These are phyloP conservation scores for Dacryopinax primogenitus DNA, from an alignment of 768 basidiomycete genomes.

Conservation along the genomic window DNA sequence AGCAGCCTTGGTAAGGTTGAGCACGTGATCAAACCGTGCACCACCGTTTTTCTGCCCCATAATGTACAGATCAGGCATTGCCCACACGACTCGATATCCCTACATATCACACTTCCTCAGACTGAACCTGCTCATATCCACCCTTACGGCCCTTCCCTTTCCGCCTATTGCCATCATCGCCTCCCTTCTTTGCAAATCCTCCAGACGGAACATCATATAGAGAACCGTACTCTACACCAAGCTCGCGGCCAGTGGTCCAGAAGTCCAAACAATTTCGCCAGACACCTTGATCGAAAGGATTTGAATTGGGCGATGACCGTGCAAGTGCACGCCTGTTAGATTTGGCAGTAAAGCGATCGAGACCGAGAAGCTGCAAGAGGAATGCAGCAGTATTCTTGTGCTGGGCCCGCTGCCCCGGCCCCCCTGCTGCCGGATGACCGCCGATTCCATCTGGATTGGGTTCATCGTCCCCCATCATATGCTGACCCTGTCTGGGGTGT, in stretches of 20 bases:
- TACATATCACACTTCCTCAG: conserved; percentile 14
- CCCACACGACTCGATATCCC: neutral
- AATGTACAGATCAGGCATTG: conserved; percentile 10
- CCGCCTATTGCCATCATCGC: conserved; percentile 47
- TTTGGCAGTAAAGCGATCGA: conserved; percentile 81
- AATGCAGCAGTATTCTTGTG: conserved; percentile 41
- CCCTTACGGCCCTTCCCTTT: conserved; percentile 38
- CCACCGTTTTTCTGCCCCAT: too few species aligned
- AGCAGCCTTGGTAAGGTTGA: too few species aligned
- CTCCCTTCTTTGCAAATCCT: conserved; percentile 49
- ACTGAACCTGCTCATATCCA: conserved; percentile 14
- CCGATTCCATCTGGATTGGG: neutral
- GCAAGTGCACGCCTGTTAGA: conserved; percentile 47
- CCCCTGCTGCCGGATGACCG: neutral
- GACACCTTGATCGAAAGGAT: conserved; percentile 83
- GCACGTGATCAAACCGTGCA: too few species aligned
- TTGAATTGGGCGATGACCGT: conserved; percentile 58
- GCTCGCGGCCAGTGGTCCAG: conserved; percentile 72
- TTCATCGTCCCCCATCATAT: conserved; percentile 5
- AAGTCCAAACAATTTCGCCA: conserved; percentile 81
- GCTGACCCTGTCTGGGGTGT: neutral
- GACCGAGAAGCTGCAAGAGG: conserved; percentile 79
- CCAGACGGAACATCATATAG: conserved; percentile 82
- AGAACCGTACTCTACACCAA: conserved; percentile 81
- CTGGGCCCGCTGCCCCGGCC: neutral